Evolutionary conservation across 805 yeast genomes (phyloP).

Genomic region (Saccharomycopsis sp.): DNA sequence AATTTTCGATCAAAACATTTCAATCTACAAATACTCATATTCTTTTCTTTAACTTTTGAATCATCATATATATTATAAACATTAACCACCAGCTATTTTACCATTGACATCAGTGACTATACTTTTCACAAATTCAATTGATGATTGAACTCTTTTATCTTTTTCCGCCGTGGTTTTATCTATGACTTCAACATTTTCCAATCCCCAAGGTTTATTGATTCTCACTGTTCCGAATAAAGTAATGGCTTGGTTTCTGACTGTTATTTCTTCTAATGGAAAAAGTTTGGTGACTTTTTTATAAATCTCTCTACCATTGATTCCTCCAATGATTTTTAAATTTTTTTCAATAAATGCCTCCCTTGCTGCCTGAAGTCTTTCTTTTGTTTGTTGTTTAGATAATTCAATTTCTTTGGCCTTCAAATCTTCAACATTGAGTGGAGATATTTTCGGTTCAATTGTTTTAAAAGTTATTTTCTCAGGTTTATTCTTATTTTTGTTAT

Average conservation of each 20-base stretch:
- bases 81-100: too few relatives aligned
- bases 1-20: too few relatives aligned
- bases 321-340: slow-evolving; percentile 5
- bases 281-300: slow-evolving; percentile 13
- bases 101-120: slow-evolving; percentile 14
- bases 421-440: slow-evolving; percentile 6
- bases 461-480: slow-evolving; percentile 8
- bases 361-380: slow-evolving; percentile 7
- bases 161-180: background rate
- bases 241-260: slow-evolving; percentile 3
- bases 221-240: slow-evolving; percentile 4
- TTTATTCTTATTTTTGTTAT: too few relatives aligned
- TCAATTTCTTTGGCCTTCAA: slow-evolving; percentile 8
- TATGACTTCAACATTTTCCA: slow-evolving; percentile 1
- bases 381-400: slow-evolving; percentile 5
- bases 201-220: slow-evolving; percentile 7
- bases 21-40: too few relatives aligned
- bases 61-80: too few relatives aligned
- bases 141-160: slow-evolving; percentile 4
- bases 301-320: slow-evolving; percentile 11
- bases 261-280: slow-evolving; percentile 16
- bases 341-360: slow-evolving; percentile 6
- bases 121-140: slow-evolving; percentile 11
- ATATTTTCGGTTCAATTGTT: slow-evolving; percentile 4
- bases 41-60: too few relatives aligned